phyloP scores from a whole-genome alignment of 306 rosid genomes.

The Vigna nakashimae region DNA sequence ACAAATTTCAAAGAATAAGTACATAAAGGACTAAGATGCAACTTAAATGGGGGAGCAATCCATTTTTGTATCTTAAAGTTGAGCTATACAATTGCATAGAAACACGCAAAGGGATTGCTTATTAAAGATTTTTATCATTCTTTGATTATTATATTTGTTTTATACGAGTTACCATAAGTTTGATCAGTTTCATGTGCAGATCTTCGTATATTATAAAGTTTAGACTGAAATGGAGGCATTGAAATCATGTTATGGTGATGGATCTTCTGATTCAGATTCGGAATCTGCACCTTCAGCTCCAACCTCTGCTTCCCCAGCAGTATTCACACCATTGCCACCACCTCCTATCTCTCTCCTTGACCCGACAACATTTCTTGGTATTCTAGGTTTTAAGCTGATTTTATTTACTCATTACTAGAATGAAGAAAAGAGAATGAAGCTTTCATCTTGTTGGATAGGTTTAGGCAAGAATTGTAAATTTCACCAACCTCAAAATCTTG shows the following conservation, averaged over 20 bases:
- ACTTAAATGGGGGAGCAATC: not conserved
- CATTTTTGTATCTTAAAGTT: slow-evolving; percentile 7
- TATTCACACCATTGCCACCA: slow-evolving; percentile 56
- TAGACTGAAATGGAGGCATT: slow-evolving; percentile 71
- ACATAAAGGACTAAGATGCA: slow-evolving; percentile 7
- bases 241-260: slow-evolving; percentile 70
- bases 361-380: slow-evolving; percentile 65
- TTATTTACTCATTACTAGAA: slow-evolving; percentile 16
- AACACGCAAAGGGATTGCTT: not conserved
- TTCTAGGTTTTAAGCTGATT: slow-evolving; percentile 5
- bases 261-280: slow-evolving; percentile 67
- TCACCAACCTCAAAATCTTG: slow-evolving; percentile 8
- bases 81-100: not conserved
- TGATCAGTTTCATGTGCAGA: slow-evolving; percentile 31
- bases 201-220: not conserved
- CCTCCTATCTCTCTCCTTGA: slow-evolving; percentile 75
- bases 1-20: not conserved
- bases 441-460: slow-evolving; percentile 26
- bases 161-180: not conserved
- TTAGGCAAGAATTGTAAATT: slow-evolving; percentile 1
- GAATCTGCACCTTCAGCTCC: slow-evolving; percentile 52
- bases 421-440: not conserved
- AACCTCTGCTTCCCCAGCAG: slow-evolving; percentile 25
- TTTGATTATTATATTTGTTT: slow-evolving; percentile 30
- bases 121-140: slow-evolving; percentile 20